phyloP scores from a whole-genome alignment of 306 rosid species.

The Dryas octopetala region DNA sequence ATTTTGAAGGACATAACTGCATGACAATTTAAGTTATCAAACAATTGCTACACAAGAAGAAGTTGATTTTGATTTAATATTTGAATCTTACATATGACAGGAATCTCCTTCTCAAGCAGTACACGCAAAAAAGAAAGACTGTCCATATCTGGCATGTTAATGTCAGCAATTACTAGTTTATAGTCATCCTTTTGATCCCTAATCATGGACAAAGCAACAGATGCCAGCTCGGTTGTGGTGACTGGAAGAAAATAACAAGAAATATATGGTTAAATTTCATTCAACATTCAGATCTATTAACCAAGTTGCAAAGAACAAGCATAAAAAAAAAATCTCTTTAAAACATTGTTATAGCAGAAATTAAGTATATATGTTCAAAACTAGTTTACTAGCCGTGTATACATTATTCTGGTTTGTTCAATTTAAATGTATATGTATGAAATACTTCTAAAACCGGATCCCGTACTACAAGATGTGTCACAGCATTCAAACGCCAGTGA shows the following conservation, averaged over 20 bases:
- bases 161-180: slow-evolving; percentile 46
- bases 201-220: slow-evolving; percentile 50
- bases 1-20: slow-evolving; percentile 35
- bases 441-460: too few species aligned
- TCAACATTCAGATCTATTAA: neutral
- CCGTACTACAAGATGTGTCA: too few species aligned
- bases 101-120: slow-evolving; percentile 26
- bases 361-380: neutral
- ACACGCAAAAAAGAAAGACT: slow-evolving; percentile 16
- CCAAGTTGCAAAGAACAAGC: neutral
- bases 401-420: too few species aligned
- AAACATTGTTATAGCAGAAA: neutral
- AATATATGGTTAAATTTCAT: neutral
- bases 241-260: slow-evolving; percentile 32
- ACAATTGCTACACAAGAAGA: neutral
- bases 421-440: too few species aligned
- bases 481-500: too few species aligned
- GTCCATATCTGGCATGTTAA: slow-evolving; percentile 38
- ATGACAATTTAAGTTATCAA: slow-evolving; percentile 6
- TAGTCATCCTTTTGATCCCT: slow-evolving; percentile 21
- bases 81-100: slow-evolving; percentile 45
- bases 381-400: too few species aligned
- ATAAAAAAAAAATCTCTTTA: neutral
- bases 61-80: neutral
- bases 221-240: slow-evolving; percentile 27